Conservation (phyloP, 2,329 filamentous ascomycete species). For the Neofusicoccum kwambonambiense region DNA sequence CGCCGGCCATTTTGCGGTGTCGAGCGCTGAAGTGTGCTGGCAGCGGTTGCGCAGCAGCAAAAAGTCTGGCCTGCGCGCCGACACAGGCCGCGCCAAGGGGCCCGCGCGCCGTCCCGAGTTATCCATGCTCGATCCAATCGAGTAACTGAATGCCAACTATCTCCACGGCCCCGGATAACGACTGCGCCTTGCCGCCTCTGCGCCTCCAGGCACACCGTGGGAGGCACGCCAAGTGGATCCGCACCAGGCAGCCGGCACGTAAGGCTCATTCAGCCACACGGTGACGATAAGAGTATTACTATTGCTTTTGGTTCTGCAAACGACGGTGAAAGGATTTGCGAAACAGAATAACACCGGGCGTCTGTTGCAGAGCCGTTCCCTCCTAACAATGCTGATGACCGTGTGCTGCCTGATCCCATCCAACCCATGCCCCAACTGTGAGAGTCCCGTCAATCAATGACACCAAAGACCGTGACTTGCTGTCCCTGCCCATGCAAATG, state of each 20-base stretch:
- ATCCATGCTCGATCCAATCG: slow-evolving; percentile 11
- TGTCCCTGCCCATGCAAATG: neutral
- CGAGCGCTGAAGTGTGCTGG: neutral
- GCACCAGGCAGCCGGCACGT: no score
- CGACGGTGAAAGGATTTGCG: no score
- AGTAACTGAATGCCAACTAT: neutral
- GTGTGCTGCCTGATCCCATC: no score
- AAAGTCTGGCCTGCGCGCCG: neutral
- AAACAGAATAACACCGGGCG: no score
- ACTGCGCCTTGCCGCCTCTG: slow-evolving; percentile 1
- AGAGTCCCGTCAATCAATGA: neutral
- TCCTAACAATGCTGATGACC: neutral
- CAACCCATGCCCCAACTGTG: neutral
- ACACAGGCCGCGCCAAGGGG: neutral
- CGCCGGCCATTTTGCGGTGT: neutral
- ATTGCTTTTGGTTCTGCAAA: no score
- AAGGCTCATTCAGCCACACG: no score
- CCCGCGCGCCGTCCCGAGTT: slow-evolving; percentile 6
- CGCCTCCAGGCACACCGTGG: neutral
- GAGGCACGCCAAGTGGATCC: no score
- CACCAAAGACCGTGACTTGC: neutral
- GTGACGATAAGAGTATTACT: neutral
- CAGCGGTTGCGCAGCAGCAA: neutral
- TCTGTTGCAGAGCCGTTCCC: no score
- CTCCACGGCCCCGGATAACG: slow-evolving; percentile 9